A percentile compares a stretch with the other conserved stretches of the same genome.
phyloP scores from a whole-genome alignment of 148 eudicot species.

The Bassia scoparia region DNA sequence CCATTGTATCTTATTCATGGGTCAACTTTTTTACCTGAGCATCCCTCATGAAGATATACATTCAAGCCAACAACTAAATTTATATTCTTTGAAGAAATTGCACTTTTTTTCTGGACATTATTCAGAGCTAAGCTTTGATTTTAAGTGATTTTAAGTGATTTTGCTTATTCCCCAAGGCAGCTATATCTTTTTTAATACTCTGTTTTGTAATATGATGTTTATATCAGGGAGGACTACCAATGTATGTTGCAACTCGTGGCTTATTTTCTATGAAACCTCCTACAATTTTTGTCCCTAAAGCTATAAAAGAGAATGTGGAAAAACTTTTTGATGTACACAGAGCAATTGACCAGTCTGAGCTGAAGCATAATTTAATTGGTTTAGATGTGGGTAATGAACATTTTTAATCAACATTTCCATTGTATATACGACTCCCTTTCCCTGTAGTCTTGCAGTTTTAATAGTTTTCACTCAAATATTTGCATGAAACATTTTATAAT shows the following conservation, averaged over 20 bases:
- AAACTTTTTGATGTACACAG: conserved; percentile 84
- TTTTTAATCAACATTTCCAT: not conserved
- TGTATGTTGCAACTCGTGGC: conserved; percentile 97
- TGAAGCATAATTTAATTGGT: conserved; percentile 64
- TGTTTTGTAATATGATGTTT: not conserved
- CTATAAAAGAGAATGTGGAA: conserved; percentile 60
- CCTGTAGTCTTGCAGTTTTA: not conserved
- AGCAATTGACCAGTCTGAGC: conserved; percentile 84
- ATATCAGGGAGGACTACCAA: conserved; percentile 82
- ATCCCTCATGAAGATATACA: too few relatives aligned
- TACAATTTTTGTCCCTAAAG: conserved; percentile 73
- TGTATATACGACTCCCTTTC: not conserved
- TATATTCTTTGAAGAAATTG: too few relatives aligned
- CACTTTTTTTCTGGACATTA: too few relatives aligned
- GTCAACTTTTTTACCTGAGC: too few relatives aligned
- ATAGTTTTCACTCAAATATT: not conserved
- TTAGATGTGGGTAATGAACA: conserved; percentile 66
- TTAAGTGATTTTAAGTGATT: too few relatives aligned
- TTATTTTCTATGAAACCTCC: conserved; percentile 81
- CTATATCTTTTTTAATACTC: too few relatives aligned
- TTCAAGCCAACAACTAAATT: too few relatives aligned
- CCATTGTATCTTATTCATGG: too few relatives aligned
- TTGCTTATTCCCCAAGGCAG: too few relatives aligned
- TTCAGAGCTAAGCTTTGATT: too few relatives aligned
- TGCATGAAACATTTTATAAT: not conserved